Evolutionary conservation across 169 alveolate species (phyloP).

Genomic region (Neospora caninum): DNA sequence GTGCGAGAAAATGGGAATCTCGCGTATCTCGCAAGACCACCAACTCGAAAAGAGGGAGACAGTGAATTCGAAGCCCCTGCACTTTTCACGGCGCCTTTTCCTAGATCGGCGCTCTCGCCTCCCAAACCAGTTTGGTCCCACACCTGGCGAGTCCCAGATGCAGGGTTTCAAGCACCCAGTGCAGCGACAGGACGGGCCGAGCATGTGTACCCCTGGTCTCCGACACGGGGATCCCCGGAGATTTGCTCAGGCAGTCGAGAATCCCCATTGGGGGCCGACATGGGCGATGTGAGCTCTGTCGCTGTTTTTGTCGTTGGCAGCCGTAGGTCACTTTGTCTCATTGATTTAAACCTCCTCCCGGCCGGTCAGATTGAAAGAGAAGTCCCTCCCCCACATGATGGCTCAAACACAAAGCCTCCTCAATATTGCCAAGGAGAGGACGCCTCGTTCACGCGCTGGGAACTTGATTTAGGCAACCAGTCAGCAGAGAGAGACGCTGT

Average conservation of each 20-base stretch:
- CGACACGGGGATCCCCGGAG: neutral
- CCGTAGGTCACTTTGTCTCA: neutral
- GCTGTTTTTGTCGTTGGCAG: constrained; percentile 38
- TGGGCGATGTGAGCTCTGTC: neutral
- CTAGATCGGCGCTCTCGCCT: neutral
- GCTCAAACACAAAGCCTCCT: too few relatives aligned
- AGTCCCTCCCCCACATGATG: neutral
- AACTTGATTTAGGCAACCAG: neutral
- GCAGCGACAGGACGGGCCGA: neutral
- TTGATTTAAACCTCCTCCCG: neutral
- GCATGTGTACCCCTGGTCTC: neutral
- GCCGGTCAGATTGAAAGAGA: neutral
- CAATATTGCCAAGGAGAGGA: too few relatives aligned
- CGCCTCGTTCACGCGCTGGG: too few relatives aligned
- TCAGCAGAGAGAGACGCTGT: neutral
- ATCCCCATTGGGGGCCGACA: too few relatives aligned
- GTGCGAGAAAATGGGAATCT: too few relatives aligned
- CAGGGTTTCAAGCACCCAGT: neutral
- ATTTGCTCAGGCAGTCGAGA: neutral
- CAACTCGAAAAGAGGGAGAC: too few relatives aligned
- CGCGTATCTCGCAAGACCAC: too few relatives aligned
- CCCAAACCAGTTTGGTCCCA: neutral
- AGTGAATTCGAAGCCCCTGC: too few relatives aligned
- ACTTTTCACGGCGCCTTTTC: too few relatives aligned
- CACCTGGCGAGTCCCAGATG: constrained; percentile 29